These are phyloP conservation scores for Populus nigra DNA, from an alignment of 345 rosid genomes.

Conservation along the genomic window DNA sequence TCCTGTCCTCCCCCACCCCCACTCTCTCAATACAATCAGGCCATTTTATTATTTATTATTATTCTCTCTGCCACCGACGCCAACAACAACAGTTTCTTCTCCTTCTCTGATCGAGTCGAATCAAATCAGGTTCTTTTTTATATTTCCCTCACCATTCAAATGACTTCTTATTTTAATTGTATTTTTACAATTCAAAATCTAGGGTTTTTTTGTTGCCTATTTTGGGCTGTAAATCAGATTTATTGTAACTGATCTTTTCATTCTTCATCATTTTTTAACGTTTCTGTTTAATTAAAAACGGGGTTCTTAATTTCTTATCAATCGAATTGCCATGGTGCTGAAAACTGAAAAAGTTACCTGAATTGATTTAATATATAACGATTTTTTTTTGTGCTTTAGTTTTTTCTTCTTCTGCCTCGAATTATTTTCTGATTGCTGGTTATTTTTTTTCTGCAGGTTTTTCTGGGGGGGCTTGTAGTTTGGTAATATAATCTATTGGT, in stretches of 20 bases:
- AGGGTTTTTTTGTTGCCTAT: conserved; percentile 8
- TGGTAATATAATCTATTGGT: background rate
- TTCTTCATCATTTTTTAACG: background rate
- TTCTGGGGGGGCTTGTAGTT: background rate
- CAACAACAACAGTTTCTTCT: background rate
- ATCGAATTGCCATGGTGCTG: background rate
- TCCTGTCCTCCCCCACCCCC: conserved; percentile 5
- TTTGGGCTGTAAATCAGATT: background rate
- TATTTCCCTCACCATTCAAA: background rate
- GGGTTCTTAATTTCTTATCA: background rate
- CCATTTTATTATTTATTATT: background rate
- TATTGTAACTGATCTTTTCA: background rate
- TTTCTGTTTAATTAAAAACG: background rate
- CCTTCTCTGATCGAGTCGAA: conserved; percentile 10
- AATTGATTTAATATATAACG: too few species aligned
- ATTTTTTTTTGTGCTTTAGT: background rate
- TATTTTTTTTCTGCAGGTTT: conserved; percentile 12
- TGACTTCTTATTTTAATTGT: background rate
- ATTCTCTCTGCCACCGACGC: conserved; percentile 19
- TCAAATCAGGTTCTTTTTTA: conserved; percentile 32
- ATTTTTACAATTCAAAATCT: background rate
- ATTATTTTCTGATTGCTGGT: background rate
- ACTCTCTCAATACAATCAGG: background rate
- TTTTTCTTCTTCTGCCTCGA: background rate
- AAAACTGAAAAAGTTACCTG: background rate